Evolutionary conservation across 2,329 filamentous ascomycete species (phyloP).

Genomic region (Domatiomyces globalis): DNA sequence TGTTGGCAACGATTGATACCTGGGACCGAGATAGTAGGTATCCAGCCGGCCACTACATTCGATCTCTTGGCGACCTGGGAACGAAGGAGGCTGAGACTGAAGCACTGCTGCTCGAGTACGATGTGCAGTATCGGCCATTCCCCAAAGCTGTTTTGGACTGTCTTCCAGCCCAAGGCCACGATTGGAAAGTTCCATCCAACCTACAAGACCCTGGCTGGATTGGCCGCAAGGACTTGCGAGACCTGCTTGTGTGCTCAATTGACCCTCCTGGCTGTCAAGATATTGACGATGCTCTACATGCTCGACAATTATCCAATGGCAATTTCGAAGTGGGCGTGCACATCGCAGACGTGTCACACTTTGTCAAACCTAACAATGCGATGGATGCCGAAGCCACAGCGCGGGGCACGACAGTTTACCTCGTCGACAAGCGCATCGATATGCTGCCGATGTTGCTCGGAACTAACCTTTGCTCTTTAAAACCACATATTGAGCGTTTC

Average conservation of each 20-base stretch:
- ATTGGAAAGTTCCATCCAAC: slow-evolving; percentile 79
- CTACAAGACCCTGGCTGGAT: slow-evolving; percentile 74
- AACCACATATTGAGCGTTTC: slow-evolving; percentile 91
- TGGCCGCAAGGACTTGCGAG: slow-evolving; percentile 67
- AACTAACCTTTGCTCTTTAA: slow-evolving; percentile 89
- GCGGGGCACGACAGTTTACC: slow-evolving; percentile 88
- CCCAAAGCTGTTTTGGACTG: slow-evolving; percentile 92
- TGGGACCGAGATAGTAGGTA: slow-evolving; percentile 93
- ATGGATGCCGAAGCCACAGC: slow-evolving; percentile 95
- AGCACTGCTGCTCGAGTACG: slow-evolving; percentile 82
- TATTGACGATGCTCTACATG: slow-evolving; percentile 94
- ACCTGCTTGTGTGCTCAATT: slow-evolving; percentile 88
- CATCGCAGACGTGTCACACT: slow-evolving; percentile 98
- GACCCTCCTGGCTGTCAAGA: slow-evolving; percentile 93
- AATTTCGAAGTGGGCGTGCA: slow-evolving; percentile 95
- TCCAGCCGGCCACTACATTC: slow-evolving; percentile 83
- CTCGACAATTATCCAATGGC: slow-evolving; percentile 69
- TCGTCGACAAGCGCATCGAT: slow-evolving; percentile 98
- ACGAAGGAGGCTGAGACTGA: slow-evolving; percentile 97
- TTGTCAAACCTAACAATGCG: slow-evolving; percentile 89
- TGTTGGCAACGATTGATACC: slow-evolving; percentile 83
- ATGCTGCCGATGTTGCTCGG: slow-evolving; percentile 96
- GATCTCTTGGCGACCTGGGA: slow-evolving; percentile 82
- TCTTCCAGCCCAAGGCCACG: slow-evolving; percentile 76
- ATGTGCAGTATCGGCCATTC: slow-evolving; percentile 95